These are phyloP conservation scores for Periconia sp. DNA, from an alignment of 2,329 filamentous ascomycete species.

Conservation along the genomic window DNA sequence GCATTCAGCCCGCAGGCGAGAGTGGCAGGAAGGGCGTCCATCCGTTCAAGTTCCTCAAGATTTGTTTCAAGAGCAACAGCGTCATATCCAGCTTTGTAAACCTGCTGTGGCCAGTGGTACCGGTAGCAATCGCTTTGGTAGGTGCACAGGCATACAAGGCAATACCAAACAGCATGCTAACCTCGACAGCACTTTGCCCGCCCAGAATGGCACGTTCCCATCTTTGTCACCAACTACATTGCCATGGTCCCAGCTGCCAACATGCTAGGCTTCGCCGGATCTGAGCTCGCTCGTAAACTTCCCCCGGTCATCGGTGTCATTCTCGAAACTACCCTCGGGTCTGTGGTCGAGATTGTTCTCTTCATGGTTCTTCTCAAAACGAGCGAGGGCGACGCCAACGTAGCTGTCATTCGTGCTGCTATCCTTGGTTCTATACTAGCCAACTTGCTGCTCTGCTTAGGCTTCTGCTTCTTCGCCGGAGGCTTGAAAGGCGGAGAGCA, in stretches of 20 bases:
- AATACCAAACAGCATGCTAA: constrained; percentile 9
- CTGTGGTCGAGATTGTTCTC: constrained; percentile 80
- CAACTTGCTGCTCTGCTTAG: constrained; percentile 80
- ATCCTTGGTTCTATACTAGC: constrained; percentile 84
- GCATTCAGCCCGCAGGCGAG: constrained; percentile 64
- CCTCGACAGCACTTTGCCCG: constrained; percentile 55
- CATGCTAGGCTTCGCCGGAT: constrained; percentile 74
- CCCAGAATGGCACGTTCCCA: constrained; percentile 64
- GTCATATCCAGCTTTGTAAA: constrained; percentile 70
- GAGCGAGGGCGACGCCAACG: constrained; percentile 45
- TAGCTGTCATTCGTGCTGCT: constrained; percentile 80
- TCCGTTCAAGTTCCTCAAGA: constrained; percentile 66
- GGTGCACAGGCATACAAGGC: constrained; percentile 5
- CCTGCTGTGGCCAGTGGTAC: constrained; percentile 76
- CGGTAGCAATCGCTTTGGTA: constrained; percentile 71
- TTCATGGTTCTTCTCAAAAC: constrained; percentile 76
- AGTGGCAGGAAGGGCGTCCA: constrained; percentile 72
- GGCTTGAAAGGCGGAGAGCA: constrained; percentile 72
- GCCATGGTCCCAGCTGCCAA: constrained; percentile 81
- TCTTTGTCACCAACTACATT: constrained; percentile 75
- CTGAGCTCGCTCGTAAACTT: constrained; percentile 75
- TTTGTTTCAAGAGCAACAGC: constrained; percentile 69
- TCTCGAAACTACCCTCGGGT: constrained; percentile 66
- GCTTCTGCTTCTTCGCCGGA: constrained; percentile 79
- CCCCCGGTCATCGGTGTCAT: constrained; percentile 74